Percentiles rank a stretch among this genome's conserved stretches.
phyloP scores from a whole-genome alignment of 208 protist genomes.

The Novymonas esmeraldas region DNA sequence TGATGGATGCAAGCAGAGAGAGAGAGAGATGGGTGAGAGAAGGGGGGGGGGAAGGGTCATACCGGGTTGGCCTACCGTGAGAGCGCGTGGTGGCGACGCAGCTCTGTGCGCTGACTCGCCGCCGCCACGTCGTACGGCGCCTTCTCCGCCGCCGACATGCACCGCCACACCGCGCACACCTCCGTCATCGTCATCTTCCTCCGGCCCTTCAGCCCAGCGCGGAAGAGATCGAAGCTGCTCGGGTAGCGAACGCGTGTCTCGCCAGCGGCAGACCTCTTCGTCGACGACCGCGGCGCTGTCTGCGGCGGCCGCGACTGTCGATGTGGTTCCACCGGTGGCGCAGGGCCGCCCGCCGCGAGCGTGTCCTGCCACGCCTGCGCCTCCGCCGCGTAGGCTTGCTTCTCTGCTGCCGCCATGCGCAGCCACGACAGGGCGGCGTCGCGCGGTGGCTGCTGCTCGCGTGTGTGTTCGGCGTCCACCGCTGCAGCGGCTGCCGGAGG shows the following conservation, averaged over 20 bases:
- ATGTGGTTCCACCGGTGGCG: neutral
- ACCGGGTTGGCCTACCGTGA: neutral
- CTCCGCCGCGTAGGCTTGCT: conserved; percentile 18
- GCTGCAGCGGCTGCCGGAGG: conserved; percentile 16
- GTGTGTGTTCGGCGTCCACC: neutral
- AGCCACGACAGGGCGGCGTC: conserved; percentile 20
- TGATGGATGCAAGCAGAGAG: too few species aligned
- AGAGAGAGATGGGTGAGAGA: too few species aligned
- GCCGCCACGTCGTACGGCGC: conserved; percentile 59
- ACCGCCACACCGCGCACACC: conserved; percentile 41
- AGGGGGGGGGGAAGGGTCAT: neutral
- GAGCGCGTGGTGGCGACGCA: conserved; percentile 1
- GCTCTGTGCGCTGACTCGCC: conserved; percentile 38
- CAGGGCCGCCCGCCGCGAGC: neutral
- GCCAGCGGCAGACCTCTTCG: neutral
- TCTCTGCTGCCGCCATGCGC: conserved; percentile 5
- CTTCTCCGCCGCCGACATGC: conserved; percentile 55
- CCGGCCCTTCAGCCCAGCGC: conserved; percentile 13
- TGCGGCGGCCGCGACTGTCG: neutral
- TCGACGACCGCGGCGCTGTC: neutral
- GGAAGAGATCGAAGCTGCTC: conserved; percentile 49
- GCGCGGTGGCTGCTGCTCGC: conserved; percentile 10
- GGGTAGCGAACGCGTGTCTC: neutral
- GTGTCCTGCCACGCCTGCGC: conserved; percentile 16
- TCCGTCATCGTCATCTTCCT: conserved; percentile 12